phyloP scores from a whole-genome alignment of 176 grass and related monocot species.

The Carex myosuroides region DNA sequence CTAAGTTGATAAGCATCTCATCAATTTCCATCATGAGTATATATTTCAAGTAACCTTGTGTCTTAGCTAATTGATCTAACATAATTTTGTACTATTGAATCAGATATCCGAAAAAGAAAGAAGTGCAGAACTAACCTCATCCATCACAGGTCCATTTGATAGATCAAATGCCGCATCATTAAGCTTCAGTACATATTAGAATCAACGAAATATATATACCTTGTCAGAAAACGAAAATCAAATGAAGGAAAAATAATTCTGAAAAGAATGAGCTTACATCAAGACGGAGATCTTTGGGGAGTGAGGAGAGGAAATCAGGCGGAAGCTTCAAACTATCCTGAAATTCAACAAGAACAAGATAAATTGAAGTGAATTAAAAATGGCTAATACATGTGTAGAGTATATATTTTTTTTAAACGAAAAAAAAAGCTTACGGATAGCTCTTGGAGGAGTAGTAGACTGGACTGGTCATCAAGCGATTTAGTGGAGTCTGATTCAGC shows the following conservation, averaged over 20 bases:
- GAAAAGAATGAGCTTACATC: constrained; percentile 26
- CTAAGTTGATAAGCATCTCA: not conserved
- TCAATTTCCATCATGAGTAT: not conserved
- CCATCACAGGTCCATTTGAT: constrained; percentile 73
- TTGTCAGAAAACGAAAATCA: not conserved
- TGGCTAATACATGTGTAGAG: too few relatives aligned
- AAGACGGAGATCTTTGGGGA: constrained; percentile 61
- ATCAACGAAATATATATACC: not conserved
- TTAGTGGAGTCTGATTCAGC: constrained; percentile 50
- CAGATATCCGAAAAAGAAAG: not conserved
- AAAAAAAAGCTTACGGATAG: constrained; percentile 30
- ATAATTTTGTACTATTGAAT: not conserved
- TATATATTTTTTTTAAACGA: too few relatives aligned
- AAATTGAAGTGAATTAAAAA: not conserved
- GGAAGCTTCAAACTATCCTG: constrained; percentile 57
- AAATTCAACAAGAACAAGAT: not conserved
- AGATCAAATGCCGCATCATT: constrained; percentile 95
- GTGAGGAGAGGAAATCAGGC: constrained; percentile 54
- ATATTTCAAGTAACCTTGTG: not conserved
- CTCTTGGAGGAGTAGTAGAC: constrained; percentile 50
- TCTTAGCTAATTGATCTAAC: not conserved
- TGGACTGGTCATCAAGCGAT: constrained; percentile 20
- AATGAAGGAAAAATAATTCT: not conserved
- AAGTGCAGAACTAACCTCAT: constrained; percentile 38
- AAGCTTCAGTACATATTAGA: constrained; percentile 38